Percentiles rank a stretch among this genome's conserved stretches.
These are phyloP conservation scores for Colletotrichum tabaci DNA, from an alignment of 2,329 filamentous ascomycete genomes.

Conservation along the genomic window DNA sequence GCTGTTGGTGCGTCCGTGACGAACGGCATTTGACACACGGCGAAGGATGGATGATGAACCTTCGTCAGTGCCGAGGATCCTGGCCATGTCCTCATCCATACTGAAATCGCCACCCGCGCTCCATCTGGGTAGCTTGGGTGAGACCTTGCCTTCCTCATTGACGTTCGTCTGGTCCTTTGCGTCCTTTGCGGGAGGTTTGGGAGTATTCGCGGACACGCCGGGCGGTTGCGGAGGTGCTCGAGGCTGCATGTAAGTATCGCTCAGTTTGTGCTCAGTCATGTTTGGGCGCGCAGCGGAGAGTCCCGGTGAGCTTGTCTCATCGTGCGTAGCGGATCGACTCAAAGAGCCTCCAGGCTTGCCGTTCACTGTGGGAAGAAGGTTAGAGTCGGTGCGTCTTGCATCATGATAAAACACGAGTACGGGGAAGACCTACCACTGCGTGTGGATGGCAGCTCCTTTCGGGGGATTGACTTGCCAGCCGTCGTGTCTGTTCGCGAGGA, in stretches of 20 bases:
- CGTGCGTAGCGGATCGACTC: constrained; percentile 45
- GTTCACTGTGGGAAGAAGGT: constrained; percentile 52
- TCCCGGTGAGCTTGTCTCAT: constrained; percentile 44
- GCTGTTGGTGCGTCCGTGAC: constrained; percentile 92
- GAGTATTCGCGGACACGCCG: constrained; percentile 50
- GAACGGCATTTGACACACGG: constrained; percentile 92
- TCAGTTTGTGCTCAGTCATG: constrained; percentile 59
- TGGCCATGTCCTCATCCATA: constrained; percentile 95
- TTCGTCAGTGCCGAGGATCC: constrained; percentile 86
- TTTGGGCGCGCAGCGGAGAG: constrained; percentile 47
- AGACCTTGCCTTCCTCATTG: constrained; percentile 62
- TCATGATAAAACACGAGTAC: constrained; percentile 41
- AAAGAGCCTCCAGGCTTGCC: constrained; percentile 47
- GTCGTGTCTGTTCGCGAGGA: constrained; percentile 57
- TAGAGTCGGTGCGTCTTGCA: constrained; percentile 42
- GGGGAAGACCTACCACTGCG: constrained; percentile 59
- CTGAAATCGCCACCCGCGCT: constrained; percentile 90
- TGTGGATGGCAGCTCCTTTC: constrained; percentile 73
- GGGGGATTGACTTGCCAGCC: constrained; percentile 66
- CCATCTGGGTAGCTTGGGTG: constrained; percentile 79
- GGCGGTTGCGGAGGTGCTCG: constrained; percentile 70
- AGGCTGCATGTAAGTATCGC: constrained; percentile 71
- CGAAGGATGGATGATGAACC: constrained; percentile 85
- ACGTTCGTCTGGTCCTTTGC: constrained; percentile 66
- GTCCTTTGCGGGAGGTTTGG: constrained; percentile 61